phyloP scores from a whole-genome alignment of 2,329 filamentous ascomycete species.

The Paraconiothyrium sp. region DNA sequence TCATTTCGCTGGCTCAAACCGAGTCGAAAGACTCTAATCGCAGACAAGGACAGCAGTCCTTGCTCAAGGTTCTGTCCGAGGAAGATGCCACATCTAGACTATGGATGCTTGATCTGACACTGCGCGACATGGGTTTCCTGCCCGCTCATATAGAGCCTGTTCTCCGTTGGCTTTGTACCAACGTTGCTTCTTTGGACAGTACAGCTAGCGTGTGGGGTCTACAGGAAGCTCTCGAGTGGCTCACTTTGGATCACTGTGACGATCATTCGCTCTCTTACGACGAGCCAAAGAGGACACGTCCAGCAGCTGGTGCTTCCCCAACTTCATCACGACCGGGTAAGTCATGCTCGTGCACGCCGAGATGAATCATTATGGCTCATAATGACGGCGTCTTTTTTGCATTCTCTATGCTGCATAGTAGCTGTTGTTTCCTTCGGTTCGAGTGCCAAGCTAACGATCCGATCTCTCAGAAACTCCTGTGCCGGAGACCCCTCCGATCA shows the following conservation, averaged over 20 bases:
- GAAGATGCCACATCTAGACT: constrained; percentile 82
- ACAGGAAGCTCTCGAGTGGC: constrained; percentile 88
- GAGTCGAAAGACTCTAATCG: constrained; percentile 66
- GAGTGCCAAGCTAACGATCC: not conserved
- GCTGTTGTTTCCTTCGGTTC: not conserved
- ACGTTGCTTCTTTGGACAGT: constrained; percentile 59
- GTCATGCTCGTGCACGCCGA: not conserved
- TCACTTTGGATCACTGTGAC: constrained; percentile 77
- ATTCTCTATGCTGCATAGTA: not conserved
- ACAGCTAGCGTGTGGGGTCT: constrained; percentile 77
- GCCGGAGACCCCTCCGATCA: constrained; percentile 5
- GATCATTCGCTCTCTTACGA: constrained; percentile 73
- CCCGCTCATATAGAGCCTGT: constrained; percentile 41
- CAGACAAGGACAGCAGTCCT: constrained; percentile 48
- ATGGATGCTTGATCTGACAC: constrained; percentile 83
- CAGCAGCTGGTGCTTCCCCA: constrained; percentile 15
- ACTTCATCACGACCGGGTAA: constrained; percentile 32
- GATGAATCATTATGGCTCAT: not conserved
- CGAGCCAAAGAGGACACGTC: constrained; percentile 12
- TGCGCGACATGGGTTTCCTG: constrained; percentile 75
- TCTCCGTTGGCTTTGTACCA: constrained; percentile 47
- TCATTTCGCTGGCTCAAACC: constrained; percentile 76
- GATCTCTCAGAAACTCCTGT: constrained; percentile 15
- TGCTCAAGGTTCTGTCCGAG: constrained; percentile 64
- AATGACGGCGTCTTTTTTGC: not conserved